Percentiles rank a stretch among this genome's conserved stretches.
Evolutionary conservation across 257 asterid genomes (phyloP).

Genomic region (Echium plantagineum): DNA sequence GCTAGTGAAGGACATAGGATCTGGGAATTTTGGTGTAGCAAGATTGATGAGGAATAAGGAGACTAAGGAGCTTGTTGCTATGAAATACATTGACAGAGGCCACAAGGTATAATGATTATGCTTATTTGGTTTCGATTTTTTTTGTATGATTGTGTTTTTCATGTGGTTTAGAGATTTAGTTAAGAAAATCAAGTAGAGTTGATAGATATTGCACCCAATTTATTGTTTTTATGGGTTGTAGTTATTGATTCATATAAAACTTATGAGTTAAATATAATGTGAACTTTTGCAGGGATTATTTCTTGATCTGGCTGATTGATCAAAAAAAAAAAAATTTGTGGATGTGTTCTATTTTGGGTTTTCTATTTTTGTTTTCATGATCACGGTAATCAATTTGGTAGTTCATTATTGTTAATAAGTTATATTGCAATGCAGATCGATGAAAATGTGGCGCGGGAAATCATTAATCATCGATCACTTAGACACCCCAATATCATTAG

Average conservation of each 20-base stretch:
- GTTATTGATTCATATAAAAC: background rate
- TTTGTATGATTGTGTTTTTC: background rate
- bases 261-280: background rate
- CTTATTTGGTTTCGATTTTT: too few relatives aligned
- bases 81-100: constrained; percentile 98
- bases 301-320: background rate
- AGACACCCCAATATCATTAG: constrained; percentile 77
- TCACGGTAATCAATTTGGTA: background rate
- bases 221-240: background rate
- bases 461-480: constrained; percentile 71
- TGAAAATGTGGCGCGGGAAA: constrained; percentile 75
- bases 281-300: background rate
- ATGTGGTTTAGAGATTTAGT: background rate
- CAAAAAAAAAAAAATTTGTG: background rate
- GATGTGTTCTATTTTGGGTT: background rate
- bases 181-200: background rate
- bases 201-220: background rate
- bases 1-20: constrained; percentile 96
- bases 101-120: constrained; percentile 39
- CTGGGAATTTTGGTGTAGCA: constrained; percentile 97
- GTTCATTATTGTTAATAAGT: background rate
- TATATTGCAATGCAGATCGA: constrained; percentile 37
- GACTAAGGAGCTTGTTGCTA: constrained; percentile 96
- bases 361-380: background rate
- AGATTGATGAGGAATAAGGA: constrained; percentile 97